These are phyloP conservation scores for Panicum virgatum DNA, from an alignment of 202 grass and related monocot genomes.

Conservation along the genomic window DNA sequence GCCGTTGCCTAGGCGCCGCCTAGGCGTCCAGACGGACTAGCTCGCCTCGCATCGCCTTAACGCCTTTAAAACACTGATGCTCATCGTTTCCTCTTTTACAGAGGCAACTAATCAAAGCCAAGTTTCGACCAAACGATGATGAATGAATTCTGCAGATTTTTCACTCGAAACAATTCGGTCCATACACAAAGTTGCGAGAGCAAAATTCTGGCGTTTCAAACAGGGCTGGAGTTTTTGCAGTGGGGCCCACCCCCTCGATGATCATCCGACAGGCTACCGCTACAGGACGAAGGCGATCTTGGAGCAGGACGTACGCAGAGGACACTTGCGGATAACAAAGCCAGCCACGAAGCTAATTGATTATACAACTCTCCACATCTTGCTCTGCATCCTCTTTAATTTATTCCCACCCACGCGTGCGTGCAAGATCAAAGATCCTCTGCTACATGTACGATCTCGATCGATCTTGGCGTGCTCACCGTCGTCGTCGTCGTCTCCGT, in stretches of 20 bases:
- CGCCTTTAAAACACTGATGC: too few species aligned
- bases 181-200: neutral
- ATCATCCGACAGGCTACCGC: neutral
- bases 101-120: neutral
- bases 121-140: neutral
- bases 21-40: too few species aligned
- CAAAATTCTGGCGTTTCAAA: too few species aligned
- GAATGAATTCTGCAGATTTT: neutral
- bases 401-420: constrained; percentile 22
- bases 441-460: constrained; percentile 7
- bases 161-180: neutral
- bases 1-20: too few species aligned
- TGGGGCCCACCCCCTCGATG: neutral
- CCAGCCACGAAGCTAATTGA: neutral
- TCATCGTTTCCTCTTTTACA: neutral
- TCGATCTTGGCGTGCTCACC: constrained; percentile 11
- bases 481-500: neutral
- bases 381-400: neutral
- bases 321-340: neutral
- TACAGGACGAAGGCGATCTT: constrained; percentile 17
- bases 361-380: neutral
- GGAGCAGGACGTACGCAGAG: constrained; percentile 25
- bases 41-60: too few species aligned
- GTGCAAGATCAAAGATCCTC: constrained; percentile 19
- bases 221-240: neutral